These are phyloP conservation scores for Physcomitrellopsis africana DNA, from an alignment of 225 moss, liverwort and hornwort species.

Conservation along the genomic window DNA sequence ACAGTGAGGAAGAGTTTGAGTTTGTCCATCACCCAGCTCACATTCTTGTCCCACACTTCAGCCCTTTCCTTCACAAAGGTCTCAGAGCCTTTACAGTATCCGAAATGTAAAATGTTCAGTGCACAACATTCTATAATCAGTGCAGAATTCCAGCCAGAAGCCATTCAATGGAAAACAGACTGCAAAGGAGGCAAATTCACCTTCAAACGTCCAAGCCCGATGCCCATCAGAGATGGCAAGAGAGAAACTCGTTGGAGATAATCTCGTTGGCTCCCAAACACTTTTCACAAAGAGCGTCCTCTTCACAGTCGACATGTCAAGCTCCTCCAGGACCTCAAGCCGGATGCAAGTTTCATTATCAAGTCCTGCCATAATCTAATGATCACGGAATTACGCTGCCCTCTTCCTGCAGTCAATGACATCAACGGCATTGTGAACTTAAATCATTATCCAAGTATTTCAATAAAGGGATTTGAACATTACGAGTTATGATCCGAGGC, in stretches of 20 bases:
- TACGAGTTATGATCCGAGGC: no score
- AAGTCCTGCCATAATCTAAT: constrained; percentile 34
- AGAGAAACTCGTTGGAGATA: constrained; percentile 34
- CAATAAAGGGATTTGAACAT: no score
- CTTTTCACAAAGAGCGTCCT: constrained; percentile 47
- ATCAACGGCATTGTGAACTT: no score
- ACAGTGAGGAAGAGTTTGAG: constrained; percentile 59
- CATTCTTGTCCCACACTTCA: constrained; percentile 71
- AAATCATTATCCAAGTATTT: no score
- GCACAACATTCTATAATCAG: no score
- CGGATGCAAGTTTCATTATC: constrained; percentile 42
- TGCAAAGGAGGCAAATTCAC: no score
- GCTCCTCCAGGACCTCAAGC: constrained; percentile 37
- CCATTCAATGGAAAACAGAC: no score
- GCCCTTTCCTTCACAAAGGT: constrained; percentile 35
- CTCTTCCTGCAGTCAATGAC: not conserved
- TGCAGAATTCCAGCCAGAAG: no score
- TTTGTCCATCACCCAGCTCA: constrained; percentile 64
- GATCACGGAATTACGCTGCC: not conserved
- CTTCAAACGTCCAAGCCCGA: constrained; percentile 46
- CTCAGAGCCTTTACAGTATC: constrained; percentile 29
- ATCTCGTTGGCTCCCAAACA: constrained; percentile 37
- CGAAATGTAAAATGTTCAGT: no score
- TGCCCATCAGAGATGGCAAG: constrained; percentile 52
- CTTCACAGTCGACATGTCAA: constrained; percentile 13